phyloP scores from a whole-genome alignment of 371 early-diverging fungal genomes.

The Circinella umbellata region DNA sequence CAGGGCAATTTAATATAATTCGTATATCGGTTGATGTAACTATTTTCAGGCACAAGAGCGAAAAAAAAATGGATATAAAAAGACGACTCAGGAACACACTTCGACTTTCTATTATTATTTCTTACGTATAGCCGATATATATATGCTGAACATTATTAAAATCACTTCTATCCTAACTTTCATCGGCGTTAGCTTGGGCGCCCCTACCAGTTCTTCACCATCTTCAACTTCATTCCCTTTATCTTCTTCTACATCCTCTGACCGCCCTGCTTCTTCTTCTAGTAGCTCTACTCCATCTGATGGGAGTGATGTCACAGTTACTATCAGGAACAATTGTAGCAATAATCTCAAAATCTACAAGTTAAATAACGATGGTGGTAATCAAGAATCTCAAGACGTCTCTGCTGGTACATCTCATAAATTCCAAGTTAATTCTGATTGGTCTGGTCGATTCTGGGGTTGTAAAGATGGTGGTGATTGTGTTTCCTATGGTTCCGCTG shows the following conservation, averaged over 20 bases:
- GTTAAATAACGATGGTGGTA: no score
- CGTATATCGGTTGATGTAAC: neutral
- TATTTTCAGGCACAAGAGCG: neutral
- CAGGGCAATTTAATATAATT: neutral
- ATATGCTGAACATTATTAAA: conserved; percentile 26
- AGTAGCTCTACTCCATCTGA: no score
- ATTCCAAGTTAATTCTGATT: no score
- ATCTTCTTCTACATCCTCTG: neutral
- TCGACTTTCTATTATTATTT: neutral
- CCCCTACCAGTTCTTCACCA: conserved; percentile 12
- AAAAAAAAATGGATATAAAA: neutral
- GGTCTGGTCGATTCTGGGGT: no score
- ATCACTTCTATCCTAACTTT: conserved; percentile 19
- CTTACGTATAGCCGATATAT: neutral
- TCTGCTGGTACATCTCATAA: no score
- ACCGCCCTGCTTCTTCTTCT: no score
- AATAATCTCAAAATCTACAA: no score
- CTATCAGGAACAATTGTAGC: no score
- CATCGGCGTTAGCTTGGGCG: conserved; percentile 22
- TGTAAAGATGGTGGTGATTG: no score
- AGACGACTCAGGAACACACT: neutral
- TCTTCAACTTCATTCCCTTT: conserved; percentile 1
- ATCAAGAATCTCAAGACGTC: no score
- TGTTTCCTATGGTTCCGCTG: no score
- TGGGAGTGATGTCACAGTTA: no score